Conservation (phyloP, 179 eudicot species). For the Patellifolia procumbens region DNA sequence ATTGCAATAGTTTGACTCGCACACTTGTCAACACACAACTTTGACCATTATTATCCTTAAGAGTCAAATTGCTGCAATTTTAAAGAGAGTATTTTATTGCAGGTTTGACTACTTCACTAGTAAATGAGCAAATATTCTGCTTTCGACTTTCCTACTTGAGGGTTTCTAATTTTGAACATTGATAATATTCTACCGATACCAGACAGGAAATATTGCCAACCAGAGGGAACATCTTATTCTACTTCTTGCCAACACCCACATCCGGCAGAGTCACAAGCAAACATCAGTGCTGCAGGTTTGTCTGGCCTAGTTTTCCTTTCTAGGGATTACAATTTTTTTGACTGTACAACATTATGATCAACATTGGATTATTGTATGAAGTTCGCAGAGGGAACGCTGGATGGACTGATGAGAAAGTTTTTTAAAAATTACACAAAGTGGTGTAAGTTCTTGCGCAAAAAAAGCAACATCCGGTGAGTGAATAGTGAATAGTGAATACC, state of each 20-base stretch:
- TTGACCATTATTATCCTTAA: too few relatives aligned
- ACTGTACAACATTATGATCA: constrained; percentile 1
- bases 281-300: constrained; percentile 61
- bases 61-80: too few relatives aligned
- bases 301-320: background rate
- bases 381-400: constrained; percentile 75
- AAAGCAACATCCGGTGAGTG: constrained; percentile 80
- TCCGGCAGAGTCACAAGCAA: constrained; percentile 60
- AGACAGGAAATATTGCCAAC: constrained; percentile 91
- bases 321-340: background rate
- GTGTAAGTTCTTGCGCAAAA: constrained; percentile 90
- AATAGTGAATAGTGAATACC: too few relatives aligned
- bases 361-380: constrained; percentile 18
- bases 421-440: constrained; percentile 92
- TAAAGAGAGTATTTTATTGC: background rate
- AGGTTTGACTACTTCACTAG: background rate
- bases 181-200: constrained; percentile 7
- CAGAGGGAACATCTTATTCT: constrained; percentile 93
- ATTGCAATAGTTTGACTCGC: too few relatives aligned
- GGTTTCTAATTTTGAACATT: background rate
- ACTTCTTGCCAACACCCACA: constrained; percentile 82
- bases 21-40: too few relatives aligned
- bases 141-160: too few relatives aligned
- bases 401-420: constrained; percentile 87
- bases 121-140: background rate